phyloP scores from a whole-genome alignment of 2,329 filamentous ascomycete genomes.

The Phaeophleospora eucalypticola region DNA sequence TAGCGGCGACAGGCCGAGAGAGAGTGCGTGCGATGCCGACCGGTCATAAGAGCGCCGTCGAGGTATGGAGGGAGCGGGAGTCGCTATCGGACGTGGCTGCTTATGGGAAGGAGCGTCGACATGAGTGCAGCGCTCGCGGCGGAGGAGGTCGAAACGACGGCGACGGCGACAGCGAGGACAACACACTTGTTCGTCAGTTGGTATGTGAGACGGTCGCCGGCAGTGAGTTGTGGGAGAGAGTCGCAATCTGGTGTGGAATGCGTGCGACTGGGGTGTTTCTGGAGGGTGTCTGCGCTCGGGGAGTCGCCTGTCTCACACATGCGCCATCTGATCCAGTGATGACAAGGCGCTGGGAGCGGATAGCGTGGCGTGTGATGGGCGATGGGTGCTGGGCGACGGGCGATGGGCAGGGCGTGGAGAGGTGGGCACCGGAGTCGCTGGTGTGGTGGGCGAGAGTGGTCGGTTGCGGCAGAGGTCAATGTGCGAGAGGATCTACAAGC shows the following conservation, averaged over 20 bases:
- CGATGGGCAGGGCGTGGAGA: no score
- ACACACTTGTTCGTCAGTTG: no score
- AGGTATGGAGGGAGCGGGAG: not conserved
- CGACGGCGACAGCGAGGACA: not conserved
- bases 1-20: no score
- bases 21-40: no score
- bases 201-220: not conserved
- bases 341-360: not conserved
- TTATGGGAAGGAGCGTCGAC: not conserved
- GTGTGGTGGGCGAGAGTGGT: no score
- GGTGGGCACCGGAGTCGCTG: no score
- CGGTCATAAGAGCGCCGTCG: not conserved
- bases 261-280: no score
- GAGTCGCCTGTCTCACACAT: not conserved
- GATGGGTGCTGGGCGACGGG: not conserved
- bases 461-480: no score
- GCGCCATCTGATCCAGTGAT: not conserved
- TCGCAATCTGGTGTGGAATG: not conserved
- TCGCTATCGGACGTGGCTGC: not conserved
- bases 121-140: not conserved
- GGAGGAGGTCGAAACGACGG: not conserved
- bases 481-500: no score
- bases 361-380: not conserved
- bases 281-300: not conserved
- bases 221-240: not conserved